Evolutionary conservation across 2,329 filamentous ascomycete species (phyloP).

Genomic region (Dryadomyces quercus-mongolicae): DNA sequence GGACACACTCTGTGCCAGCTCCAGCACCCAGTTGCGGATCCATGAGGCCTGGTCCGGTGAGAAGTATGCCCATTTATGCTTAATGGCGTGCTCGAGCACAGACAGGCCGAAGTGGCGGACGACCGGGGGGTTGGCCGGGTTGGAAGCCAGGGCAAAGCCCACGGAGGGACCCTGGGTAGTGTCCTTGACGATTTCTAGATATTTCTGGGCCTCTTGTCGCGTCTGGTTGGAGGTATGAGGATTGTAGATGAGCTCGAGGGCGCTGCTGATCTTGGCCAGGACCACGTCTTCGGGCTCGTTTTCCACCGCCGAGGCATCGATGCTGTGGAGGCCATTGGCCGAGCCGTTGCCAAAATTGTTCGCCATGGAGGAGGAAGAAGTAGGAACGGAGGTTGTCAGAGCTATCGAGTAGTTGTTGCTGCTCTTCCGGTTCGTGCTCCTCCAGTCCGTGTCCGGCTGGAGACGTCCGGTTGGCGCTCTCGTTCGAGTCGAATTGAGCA

Average conservation of each 20-base stretch:
- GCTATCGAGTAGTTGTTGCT: neutral
- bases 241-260: conserved; percentile 78
- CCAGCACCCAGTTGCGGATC: conserved; percentile 65
- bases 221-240: conserved; percentile 69
- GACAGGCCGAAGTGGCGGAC: conserved; percentile 92
- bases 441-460: neutral
- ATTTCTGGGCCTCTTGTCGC: conserved; percentile 71
- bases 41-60: conserved; percentile 52
- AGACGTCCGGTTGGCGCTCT: neutral
- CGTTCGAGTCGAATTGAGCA: neutral
- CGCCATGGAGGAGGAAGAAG: conserved; percentile 3
- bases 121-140: conserved; percentile 61
- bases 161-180: conserved; percentile 69
- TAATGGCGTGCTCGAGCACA: conserved; percentile 79
- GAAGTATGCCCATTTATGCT: conserved; percentile 71
- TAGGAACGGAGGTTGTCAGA: neutral
- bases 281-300: conserved; percentile 17
- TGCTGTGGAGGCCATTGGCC: conserved; percentile 18
- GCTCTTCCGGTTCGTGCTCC: neutral
- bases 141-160: conserved; percentile 71
- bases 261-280: conserved; percentile 63
- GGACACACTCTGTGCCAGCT: conserved; percentile 60
- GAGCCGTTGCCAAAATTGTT: conserved; percentile 7
- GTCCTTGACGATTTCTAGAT: conserved; percentile 76
- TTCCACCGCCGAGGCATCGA: neutral